Conservation (phyloP, 1,284 basidiomycete genomes). For the Mycosarcoma mackinlayi region DNA sequence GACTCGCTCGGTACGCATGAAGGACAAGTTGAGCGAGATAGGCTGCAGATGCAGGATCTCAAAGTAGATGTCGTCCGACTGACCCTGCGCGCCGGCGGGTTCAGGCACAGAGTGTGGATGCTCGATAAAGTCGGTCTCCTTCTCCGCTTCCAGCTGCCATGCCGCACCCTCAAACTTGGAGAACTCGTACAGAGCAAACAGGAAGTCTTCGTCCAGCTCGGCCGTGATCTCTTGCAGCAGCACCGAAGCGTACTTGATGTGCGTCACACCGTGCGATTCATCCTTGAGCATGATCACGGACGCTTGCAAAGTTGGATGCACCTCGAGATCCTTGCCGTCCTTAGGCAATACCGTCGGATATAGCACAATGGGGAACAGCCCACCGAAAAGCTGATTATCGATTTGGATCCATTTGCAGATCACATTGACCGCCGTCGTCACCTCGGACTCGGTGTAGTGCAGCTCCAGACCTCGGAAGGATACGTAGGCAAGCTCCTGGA, state of each 20-base stretch:
- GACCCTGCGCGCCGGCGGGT: constrained; percentile 73
- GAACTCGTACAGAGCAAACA: constrained; percentile 92
- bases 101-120: constrained; percentile 82
- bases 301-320: constrained; percentile 88
- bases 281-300: constrained; percentile 92
- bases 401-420: constrained; percentile 92
- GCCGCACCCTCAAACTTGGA: constrained; percentile 81
- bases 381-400: constrained; percentile 92
- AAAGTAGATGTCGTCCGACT: constrained; percentile 81
- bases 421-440: constrained; percentile 83
- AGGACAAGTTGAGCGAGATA: constrained; percentile 89
- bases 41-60: constrained; percentile 98
- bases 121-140: constrained; percentile 75
- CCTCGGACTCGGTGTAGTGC: constrained; percentile 84
- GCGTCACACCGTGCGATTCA: constrained; percentile 85
- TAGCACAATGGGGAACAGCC: constrained; percentile 91
- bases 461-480: constrained; percentile 83
- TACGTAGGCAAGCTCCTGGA: constrained; percentile 90
- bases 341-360: constrained; percentile 92
- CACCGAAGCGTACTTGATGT: constrained; percentile 96
- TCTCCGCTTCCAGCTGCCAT: constrained; percentile 47
- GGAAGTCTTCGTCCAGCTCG: constrained; percentile 95
- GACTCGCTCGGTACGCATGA: constrained; percentile 94
- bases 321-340: constrained; percentile 80
- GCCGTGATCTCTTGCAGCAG: constrained; percentile 93